Evolutionary conservation across 306 rosid genomes (phyloP).

Genomic region (Trifolium pratense): DNA sequence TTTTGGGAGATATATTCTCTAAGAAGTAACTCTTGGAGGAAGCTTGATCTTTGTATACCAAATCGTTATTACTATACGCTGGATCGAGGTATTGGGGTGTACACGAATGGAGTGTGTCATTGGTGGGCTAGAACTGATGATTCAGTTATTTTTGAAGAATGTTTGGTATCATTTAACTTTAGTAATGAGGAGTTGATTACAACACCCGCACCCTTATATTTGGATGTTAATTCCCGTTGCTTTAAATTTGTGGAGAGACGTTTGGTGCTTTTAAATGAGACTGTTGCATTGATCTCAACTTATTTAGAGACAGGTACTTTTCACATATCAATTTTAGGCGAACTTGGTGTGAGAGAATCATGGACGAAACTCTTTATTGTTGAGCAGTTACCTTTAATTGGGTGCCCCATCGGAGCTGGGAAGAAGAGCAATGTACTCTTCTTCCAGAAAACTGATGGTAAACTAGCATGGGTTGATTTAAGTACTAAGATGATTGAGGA

Average conservation of each 20-base stretch:
- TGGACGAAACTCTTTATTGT: not conserved
- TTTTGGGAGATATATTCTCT: not conserved
- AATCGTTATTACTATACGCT: not conserved
- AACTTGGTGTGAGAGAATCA: not conserved
- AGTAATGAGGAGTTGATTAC: not conserved
- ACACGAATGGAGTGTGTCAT: not conserved
- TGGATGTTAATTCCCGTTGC: not conserved
- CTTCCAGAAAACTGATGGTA: not conserved
- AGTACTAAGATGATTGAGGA: not conserved
- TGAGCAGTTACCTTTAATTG: not conserved
- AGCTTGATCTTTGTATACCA: not conserved
- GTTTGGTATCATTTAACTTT: conserved; percentile 3
- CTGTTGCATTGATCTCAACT: not conserved
- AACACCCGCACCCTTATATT: not conserved
- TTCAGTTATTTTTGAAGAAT: not conserved
- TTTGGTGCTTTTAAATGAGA: not conserved
- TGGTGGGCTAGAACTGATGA: not conserved
- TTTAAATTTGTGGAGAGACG: not conserved
- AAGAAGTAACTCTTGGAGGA: not conserved
- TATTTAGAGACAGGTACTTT: not conserved
- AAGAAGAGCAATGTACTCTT: not conserved
- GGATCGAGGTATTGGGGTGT: not conserved
- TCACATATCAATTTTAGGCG: not conserved
- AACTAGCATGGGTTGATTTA: not conserved
- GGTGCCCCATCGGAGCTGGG: not conserved